A percentile compares a stretch with the other conserved stretches of the same genome.
phyloP scores from a whole-genome alignment of 2,329 filamentous ascomycete genomes.

The Phaeosphaeriaceae sp. region DNA sequence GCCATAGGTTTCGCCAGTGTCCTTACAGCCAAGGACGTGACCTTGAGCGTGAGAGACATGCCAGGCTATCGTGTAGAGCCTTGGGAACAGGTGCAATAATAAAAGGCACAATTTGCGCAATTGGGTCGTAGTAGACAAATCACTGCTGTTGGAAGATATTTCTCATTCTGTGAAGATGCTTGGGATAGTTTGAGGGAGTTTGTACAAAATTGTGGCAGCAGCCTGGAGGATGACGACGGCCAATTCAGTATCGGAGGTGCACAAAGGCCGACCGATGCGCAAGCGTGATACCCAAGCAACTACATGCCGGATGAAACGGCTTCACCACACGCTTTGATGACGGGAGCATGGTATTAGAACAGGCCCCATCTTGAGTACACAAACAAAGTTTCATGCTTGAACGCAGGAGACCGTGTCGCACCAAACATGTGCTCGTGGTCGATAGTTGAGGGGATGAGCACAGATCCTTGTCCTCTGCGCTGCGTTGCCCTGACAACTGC shows the following conservation, averaged over 20 bases:
- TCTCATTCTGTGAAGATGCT: neutral
- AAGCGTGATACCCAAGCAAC: slow-evolving; percentile 1
- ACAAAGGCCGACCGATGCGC: slow-evolving; percentile 17
- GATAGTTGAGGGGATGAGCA: too few relatives aligned
- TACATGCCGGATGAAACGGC: neutral
- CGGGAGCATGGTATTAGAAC: too few relatives aligned
- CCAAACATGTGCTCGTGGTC: too few relatives aligned
- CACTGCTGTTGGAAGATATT: slow-evolving; percentile 10
- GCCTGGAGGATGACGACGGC: slow-evolving; percentile 9
- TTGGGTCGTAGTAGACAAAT: slow-evolving; percentile 5
- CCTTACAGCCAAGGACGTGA: slow-evolving; percentile 68
- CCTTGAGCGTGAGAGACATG: slow-evolving; percentile 71
- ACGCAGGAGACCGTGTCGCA: too few relatives aligned
- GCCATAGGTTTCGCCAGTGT: slow-evolving; percentile 73
- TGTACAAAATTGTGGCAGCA: neutral
- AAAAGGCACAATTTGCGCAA: slow-evolving; percentile 5
- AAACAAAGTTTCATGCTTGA: too few relatives aligned
- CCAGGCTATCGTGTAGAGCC: slow-evolving; percentile 15
- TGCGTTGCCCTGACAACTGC: slow-evolving; percentile 18
- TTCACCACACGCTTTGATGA: too few relatives aligned
- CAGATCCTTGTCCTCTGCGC: too few relatives aligned
- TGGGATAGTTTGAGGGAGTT: slow-evolving; percentile 1
- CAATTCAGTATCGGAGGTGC: slow-evolving; percentile 26
- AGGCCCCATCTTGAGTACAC: too few relatives aligned
- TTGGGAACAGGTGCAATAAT: slow-evolving; percentile 9